A percentile compares a stretch with the other conserved stretches of the same genome.
phyloP scores from a whole-genome alignment of 768 basidiomycete genomes.

The Pulveroboletus sp. region DNA sequence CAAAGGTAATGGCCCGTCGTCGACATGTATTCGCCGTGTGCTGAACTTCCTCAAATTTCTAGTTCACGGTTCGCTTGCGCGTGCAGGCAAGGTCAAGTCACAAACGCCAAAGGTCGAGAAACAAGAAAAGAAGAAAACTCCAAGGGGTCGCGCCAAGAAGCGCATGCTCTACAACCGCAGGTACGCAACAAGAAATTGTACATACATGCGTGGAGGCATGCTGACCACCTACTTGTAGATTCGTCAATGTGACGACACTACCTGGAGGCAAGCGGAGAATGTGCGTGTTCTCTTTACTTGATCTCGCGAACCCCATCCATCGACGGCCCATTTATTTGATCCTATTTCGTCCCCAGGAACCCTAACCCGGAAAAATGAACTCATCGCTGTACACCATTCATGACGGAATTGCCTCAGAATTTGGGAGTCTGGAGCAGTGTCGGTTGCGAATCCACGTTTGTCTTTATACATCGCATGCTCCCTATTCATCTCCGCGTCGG shows the following conservation, averaged over 20 bases:
- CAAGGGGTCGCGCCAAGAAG: conserved; percentile 98
- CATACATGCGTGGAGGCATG: rapidly evolving
- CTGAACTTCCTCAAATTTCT: background rate
- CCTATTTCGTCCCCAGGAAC: conserved; percentile 15
- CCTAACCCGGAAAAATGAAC: conserved; percentile 30
- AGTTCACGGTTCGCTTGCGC: conserved; percentile 99
- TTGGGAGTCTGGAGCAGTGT: conserved; percentile 6
- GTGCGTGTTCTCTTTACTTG: conserved; percentile 53
- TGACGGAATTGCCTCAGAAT: conserved; percentile 16
- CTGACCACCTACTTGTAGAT: conserved; percentile 41
- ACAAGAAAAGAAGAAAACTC: conserved; percentile 99
- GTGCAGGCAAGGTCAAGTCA: conserved; percentile 94
- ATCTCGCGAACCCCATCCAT: conserved; percentile 69
- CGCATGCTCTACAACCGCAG: conserved; percentile 89
- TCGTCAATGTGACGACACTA: conserved; percentile 89
- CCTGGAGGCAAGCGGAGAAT: conserved; percentile 94
- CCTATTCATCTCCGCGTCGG: conserved; percentile 3
- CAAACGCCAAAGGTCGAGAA: conserved; percentile 84
- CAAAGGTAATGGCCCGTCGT: conserved; percentile 47
- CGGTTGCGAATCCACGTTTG: background rate
- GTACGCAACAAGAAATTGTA: conserved; percentile 40
- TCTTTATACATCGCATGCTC: conserved; percentile 12
- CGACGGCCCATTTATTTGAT: conserved; percentile 2
- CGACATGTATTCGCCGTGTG: background rate
- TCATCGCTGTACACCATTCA: conserved; percentile 2